Evolutionary conservation across 139 green algal genomes (phyloP).

Genomic region (Eudorina sp.): DNA sequence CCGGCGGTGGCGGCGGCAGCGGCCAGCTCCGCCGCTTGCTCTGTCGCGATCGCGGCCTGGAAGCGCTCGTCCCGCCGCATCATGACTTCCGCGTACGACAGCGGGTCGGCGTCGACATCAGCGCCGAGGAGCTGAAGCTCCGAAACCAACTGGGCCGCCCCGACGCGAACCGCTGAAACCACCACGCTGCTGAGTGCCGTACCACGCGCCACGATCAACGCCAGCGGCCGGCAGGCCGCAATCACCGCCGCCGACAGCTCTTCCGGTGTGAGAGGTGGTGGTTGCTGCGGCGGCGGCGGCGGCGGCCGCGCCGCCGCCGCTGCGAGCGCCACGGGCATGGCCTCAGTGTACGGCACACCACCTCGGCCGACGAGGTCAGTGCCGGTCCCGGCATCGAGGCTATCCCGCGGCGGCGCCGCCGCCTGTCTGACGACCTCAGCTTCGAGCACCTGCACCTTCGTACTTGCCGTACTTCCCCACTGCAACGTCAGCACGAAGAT

Average conservation of each 20-base stretch:
- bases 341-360: background rate
- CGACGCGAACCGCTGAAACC: background rate
- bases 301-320: background rate
- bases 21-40: slow-evolving; percentile 1
- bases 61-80: background rate
- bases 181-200: background rate
- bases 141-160: background rate
- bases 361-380: background rate
- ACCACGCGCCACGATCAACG: slow-evolving; percentile 24
- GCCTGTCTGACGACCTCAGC: no score
- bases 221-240: background rate
- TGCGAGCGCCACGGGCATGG: background rate
- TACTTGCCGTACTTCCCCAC: background rate
- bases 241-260: slow-evolving; percentile 23
- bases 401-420: no score
- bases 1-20: background rate
- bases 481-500: background rate
- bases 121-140: slow-evolving; percentile 2
- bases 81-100: background rate
- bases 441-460: background rate
- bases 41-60: background rate
- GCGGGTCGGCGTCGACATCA: background rate
- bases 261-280: background rate
- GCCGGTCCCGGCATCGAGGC: background rate
- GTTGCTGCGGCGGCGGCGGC: background rate